A percentile compares a stretch with the other conserved stretches of the same genome.
Conservation (phyloP, 2,329 filamentous ascomycete species). For the Exophiala viscosa region DNA sequence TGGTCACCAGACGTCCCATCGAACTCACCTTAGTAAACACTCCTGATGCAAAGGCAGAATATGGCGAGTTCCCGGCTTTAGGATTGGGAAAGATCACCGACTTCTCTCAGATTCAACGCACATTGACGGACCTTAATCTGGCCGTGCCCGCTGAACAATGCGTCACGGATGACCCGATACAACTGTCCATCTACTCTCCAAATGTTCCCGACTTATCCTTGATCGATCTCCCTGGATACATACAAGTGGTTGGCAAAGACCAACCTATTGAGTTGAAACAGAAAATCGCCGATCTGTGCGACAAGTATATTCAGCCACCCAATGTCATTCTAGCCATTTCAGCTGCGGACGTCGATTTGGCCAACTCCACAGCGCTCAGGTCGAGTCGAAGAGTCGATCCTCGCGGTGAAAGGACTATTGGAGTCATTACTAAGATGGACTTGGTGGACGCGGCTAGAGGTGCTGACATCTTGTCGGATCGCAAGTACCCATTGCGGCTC, state of each 20-base stretch:
- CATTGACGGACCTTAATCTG: conserved; percentile 88
- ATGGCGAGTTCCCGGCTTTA: conserved; percentile 92
- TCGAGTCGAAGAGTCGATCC: conserved; percentile 91
- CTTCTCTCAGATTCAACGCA: conserved; percentile 87
- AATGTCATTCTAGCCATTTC: conserved; percentile 98
- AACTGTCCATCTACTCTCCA: conserved; percentile 90
- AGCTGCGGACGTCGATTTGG: conserved; percentile 92
- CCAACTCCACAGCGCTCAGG: conserved; percentile 88
- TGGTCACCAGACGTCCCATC: conserved; percentile 94
- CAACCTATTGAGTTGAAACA: conserved; percentile 90
- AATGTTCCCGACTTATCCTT: conserved; percentile 92
- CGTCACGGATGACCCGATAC: conserved; percentile 94
- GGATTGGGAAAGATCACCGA: conserved; percentile 87
- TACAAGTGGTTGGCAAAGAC: conserved; percentile 87
- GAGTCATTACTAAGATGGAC: conserved; percentile 99
- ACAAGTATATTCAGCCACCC: conserved; percentile 95
- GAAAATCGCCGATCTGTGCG: conserved; percentile 92
- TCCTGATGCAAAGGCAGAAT: conserved; percentile 78
- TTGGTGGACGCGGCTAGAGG: conserved; percentile 82
- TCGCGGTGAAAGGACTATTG: conserved; percentile 90
- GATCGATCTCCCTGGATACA: conserved; percentile 95
- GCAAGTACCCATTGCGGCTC: conserved; percentile 89
- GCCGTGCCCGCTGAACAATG: conserved; percentile 88
- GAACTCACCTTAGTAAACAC: conserved; percentile 96
- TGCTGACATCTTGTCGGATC: conserved; percentile 73